A percentile compares a stretch with the other conserved stretches of the same genome.
Conservation (phyloP, 169 alveolate species). For the Plasmodium blacklocki region DNA sequence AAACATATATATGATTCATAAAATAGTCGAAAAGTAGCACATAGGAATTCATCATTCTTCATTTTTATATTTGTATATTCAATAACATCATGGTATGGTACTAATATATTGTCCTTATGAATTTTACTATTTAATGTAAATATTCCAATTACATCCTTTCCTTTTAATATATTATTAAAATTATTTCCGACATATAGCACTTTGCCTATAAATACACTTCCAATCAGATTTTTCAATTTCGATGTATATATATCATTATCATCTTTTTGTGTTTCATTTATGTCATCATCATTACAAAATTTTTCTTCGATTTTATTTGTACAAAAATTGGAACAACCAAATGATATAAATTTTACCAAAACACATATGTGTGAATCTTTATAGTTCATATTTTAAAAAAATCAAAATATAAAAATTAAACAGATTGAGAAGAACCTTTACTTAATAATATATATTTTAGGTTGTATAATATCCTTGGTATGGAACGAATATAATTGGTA, state of each 20-base stretch:
- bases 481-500: no score
- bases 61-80: conserved; percentile 42
- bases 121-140: conserved; percentile 52
- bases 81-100: conserved; percentile 50
- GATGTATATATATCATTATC: conserved; percentile 2
- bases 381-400: conserved; percentile 14
- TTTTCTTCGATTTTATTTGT: conserved; percentile 2
- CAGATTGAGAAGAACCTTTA: no score
- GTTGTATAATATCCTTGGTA: no score
- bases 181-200: conserved; percentile 32
- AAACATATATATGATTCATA: conserved; percentile 64
- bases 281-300: conserved; percentile 1
- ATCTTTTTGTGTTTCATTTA: conserved; percentile 1
- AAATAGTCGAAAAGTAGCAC: conserved; percentile 47
- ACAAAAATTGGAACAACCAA: conserved; percentile 41
- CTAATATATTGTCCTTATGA: conserved; percentile 25
- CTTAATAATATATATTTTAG: no score
- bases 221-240: conserved; percentile 31
- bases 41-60: conserved; percentile 34
- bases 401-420: background rate
- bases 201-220: conserved; percentile 59
- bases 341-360: conserved; percentile 65
- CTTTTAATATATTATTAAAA: conserved; percentile 1
- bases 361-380: conserved; percentile 28
- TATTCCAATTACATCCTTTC: conserved; percentile 58